phyloP scores from a whole-genome alignment of 1,284 basidiomycete species.

The Ceratobasidium sp. region DNA sequence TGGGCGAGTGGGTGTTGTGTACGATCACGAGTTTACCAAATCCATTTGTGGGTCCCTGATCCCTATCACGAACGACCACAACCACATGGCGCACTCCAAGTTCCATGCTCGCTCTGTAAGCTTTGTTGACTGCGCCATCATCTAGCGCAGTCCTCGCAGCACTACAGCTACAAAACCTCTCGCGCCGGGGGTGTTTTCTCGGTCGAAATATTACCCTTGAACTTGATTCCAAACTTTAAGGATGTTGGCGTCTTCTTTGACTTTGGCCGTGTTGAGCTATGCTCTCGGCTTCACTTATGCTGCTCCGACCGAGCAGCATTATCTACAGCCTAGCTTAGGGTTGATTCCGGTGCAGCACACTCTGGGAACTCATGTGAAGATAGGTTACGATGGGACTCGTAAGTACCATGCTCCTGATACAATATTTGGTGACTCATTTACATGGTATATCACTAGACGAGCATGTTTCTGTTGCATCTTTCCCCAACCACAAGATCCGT shows the following conservation, averaged over 20 bases:
- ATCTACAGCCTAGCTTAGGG: background rate
- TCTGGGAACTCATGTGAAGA: background rate
- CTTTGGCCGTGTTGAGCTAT: background rate
- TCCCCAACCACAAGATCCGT: conserved; percentile 22
- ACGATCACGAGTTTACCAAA: background rate
- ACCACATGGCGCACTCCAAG: conserved; percentile 5
- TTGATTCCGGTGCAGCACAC: background rate
- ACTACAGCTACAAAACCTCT: too few species aligned
- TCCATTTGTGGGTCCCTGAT: background rate
- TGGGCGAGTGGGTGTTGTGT: background rate
- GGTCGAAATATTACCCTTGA: background rate
- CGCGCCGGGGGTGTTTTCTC: background rate
- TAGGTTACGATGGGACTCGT: conserved; percentile 7
- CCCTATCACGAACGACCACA: background rate
- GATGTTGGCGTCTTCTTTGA: background rate
- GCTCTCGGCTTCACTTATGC: background rate
- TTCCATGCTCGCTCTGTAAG: too few species aligned
- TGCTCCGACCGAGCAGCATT: background rate
- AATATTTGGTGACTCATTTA: background rate
- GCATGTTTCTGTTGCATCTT: conserved; percentile 14
- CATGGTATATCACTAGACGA: conserved; percentile 12
- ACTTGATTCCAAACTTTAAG: background rate
- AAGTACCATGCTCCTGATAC: background rate
- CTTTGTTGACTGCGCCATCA: conserved; percentile 22
- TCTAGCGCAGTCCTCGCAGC: background rate